These are phyloP conservation scores for Amanita exitialis DNA, from an alignment of 768 basidiomycete species.

Conservation along the genomic window DNA sequence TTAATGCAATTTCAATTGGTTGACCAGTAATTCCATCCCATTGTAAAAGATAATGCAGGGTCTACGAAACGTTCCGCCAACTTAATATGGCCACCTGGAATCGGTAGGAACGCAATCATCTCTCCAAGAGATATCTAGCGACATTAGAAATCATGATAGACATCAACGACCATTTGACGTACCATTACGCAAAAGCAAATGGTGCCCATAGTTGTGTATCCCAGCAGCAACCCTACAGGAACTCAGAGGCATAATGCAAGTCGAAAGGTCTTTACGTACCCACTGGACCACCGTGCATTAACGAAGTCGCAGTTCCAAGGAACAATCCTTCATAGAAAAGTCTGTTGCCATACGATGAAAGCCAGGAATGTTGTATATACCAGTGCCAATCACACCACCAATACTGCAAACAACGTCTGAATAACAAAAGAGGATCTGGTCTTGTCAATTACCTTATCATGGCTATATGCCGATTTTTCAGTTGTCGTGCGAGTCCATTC, in stretches of 20 bases:
- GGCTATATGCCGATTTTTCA: constrained; percentile 72
- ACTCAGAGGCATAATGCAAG: neutral
- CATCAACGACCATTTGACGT: constrained; percentile 8
- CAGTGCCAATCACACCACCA: constrained; percentile 51
- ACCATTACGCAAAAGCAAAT: constrained; percentile 72
- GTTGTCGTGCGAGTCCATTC: constrained; percentile 39
- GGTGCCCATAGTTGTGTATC: constrained; percentile 54
- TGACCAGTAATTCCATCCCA: constrained; percentile 45
- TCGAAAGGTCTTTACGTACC: constrained; percentile 25
- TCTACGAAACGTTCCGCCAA: constrained; percentile 78
- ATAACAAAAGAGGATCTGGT: neutral
- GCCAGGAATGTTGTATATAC: constrained; percentile 22
- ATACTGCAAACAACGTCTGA: constrained; percentile 28
- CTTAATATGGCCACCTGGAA: constrained; percentile 74
- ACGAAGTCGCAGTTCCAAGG: constrained; percentile 46
- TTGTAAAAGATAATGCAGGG: constrained; percentile 54
- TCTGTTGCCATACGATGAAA: neutral
- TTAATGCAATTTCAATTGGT: neutral
- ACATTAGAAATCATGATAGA: neutral
- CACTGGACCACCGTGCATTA: constrained; percentile 54
- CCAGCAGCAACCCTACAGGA: constrained; percentile 49
- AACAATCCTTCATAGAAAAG: constrained; percentile 41
- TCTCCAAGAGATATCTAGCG: constrained; percentile 56
- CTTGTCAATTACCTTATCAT: constrained; percentile 56
- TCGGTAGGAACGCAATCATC: constrained; percentile 71